Percentiles rank a stretch among this genome's conserved stretches.
Conservation (phyloP, 352 stramenopile species). For the Elongisporangium prolatum region DNA sequence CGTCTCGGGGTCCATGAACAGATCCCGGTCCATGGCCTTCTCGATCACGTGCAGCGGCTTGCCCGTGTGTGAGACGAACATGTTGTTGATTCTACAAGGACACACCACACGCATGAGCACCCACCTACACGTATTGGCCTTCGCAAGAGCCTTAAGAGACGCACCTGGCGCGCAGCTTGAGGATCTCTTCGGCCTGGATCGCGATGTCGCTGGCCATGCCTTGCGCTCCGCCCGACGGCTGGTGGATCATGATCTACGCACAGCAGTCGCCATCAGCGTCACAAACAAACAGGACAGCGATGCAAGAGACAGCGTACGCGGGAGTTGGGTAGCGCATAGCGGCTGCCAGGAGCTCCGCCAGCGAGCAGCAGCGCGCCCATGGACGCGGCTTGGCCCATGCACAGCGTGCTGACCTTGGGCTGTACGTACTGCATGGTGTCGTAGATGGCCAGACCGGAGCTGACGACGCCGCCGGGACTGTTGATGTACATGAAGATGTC, state of each 20-base stretch:
- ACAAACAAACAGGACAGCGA: neutral
- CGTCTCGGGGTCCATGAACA: slow-evolving; percentile 79
- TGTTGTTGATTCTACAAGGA: slow-evolving; percentile 54
- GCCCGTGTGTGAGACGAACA: slow-evolving; percentile 69
- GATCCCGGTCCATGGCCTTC: slow-evolving; percentile 82
- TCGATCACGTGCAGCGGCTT: slow-evolving; percentile 79
- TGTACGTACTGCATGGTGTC: slow-evolving; percentile 99
- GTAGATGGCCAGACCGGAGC: slow-evolving; percentile 96
- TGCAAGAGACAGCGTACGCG: slow-evolving; percentile 45
- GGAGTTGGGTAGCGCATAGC: slow-evolving; percentile 92
- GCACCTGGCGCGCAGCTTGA: slow-evolving; percentile 83
- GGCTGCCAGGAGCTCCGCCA: slow-evolving; percentile 84
- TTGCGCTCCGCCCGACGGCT: slow-evolving; percentile 94
- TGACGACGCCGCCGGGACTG: slow-evolving; percentile 95
- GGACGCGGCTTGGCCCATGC: slow-evolving; percentile 95
- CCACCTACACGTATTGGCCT: neutral
- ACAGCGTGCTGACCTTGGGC: slow-evolving; percentile 96
- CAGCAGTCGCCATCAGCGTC: slow-evolving; percentile 1
- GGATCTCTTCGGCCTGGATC: slow-evolving; percentile 98
- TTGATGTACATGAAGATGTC: slow-evolving; percentile 99
- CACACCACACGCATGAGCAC: neutral
- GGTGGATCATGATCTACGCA: slow-evolving; percentile 95
- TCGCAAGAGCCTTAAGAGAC: slow-evolving; percentile 12
- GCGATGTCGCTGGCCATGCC: slow-evolving; percentile 98
- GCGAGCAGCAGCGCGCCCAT: slow-evolving; percentile 96